Conservation (phyloP, 1,284 basidiomycete genomes). For the Cutaneotrichosporon cutaneum region DNA sequence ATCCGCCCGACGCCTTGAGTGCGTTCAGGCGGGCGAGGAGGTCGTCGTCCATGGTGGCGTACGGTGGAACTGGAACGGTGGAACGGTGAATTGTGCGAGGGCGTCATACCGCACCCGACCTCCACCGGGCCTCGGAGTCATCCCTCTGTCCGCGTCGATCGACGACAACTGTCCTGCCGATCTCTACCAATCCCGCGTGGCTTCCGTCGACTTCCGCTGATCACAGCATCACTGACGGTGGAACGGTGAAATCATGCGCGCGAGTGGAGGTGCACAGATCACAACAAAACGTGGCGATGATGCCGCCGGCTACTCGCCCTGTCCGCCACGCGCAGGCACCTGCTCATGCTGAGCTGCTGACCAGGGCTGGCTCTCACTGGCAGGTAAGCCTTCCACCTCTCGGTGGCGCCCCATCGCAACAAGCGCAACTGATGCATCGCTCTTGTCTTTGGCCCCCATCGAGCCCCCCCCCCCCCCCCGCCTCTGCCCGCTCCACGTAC, state of each 20-base stretch:
- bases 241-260: neutral
- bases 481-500: no score
- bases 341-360: no score
- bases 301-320: neutral
- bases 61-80: neutral
- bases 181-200: neutral
- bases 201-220: neutral
- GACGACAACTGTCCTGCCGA: no score
- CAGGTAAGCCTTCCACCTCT: no score
- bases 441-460: no score
- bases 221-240: neutral
- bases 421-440: no score
- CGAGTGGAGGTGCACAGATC: neutral
- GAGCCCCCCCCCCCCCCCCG: no score
- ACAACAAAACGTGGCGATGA: neutral
- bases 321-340: no score
- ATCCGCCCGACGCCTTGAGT: constrained; percentile 4
- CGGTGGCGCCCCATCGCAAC: no score
- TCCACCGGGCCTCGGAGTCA: neutral
- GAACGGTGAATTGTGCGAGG: neutral
- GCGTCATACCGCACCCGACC: neutral
- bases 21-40: constrained; percentile 9
- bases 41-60: constrained; percentile 11
- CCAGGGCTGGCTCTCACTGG: no score
- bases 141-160: neutral